Conservation (phyloP, 2,329 filamentous ascomycete genomes). For the Acrocalymma vagum region DNA sequence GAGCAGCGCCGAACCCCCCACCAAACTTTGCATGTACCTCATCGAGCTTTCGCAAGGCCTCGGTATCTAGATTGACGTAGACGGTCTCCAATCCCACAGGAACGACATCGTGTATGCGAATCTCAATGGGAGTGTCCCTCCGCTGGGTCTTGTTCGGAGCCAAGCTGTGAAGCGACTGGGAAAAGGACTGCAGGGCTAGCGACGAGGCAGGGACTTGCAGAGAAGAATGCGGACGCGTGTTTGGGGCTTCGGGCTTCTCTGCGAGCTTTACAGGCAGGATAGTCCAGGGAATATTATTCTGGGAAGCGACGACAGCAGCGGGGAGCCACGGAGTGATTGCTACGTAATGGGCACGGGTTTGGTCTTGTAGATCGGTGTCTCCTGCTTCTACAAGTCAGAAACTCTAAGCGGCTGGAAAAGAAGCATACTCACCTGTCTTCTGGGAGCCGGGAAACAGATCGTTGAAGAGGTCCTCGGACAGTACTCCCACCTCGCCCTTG, state of each 20-base stretch:
- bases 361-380: slow-evolving; percentile 11
- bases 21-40: slow-evolving; percentile 86
- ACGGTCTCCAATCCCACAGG: slow-evolving; percentile 84
- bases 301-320: slow-evolving; percentile 54
- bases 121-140: slow-evolving; percentile 81
- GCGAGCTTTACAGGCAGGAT: slow-evolving; percentile 75
- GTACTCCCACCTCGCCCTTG: slow-evolving; percentile 82
- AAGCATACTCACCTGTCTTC: slow-evolving; percentile 23
- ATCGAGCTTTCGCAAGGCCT: slow-evolving; percentile 80
- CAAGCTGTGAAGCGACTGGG: slow-evolving; percentile 74
- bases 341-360: slow-evolving; percentile 61
- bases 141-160: slow-evolving; percentile 79
- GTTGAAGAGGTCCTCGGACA: slow-evolving; percentile 85
- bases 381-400: slow-evolving; percentile 4
- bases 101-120: slow-evolving; percentile 81
- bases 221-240: slow-evolving; percentile 71
- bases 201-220: slow-evolving; percentile 80
- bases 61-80: slow-evolving; percentile 84
- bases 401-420: neutral
- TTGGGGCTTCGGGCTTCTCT: slow-evolving; percentile 39
- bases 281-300: slow-evolving; percentile 80
- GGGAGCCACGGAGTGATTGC: slow-evolving; percentile 80
- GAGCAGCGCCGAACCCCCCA: slow-evolving; percentile 60
- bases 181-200: slow-evolving; percentile 79
- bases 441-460: slow-evolving; percentile 73